Evolutionary conservation across 768 basidiomycete genomes (phyloP).

Genomic region (Psilocybe tampanensis): DNA sequence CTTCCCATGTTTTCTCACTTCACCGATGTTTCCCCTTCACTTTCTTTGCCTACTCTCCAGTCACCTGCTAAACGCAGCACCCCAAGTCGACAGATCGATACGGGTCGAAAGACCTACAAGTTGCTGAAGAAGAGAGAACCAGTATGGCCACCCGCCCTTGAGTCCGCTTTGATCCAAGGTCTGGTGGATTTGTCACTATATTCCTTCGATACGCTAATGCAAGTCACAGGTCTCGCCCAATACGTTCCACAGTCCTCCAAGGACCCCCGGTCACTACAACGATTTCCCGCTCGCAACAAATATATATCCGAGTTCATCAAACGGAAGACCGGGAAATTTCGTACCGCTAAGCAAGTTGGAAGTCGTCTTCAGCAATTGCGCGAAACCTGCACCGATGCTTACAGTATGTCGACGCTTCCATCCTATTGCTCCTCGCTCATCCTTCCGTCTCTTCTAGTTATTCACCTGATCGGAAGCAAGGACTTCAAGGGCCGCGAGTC

Average conservation of each 20-base stretch:
- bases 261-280: slow-evolving; percentile 53
- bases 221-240: slow-evolving; percentile 48
- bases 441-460: slow-evolving; percentile 7
- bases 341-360: slow-evolving; percentile 72
- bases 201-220: slow-evolving; percentile 2
- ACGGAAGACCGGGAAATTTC: slow-evolving; percentile 50
- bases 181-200: slow-evolving; percentile 1
- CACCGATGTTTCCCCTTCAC: background rate
- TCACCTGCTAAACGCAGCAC: background rate
- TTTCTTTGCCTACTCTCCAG: background rate
- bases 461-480: slow-evolving; percentile 18
- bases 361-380: slow-evolving; percentile 70
- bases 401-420: slow-evolving; percentile 43
- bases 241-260: slow-evolving; percentile 56
- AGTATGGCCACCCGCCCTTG: slow-evolving; percentile 66
- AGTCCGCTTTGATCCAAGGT: slow-evolving; percentile 67
- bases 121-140: slow-evolving; percentile 53
- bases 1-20: background rate
- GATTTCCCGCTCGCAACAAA: slow-evolving; percentile 69
- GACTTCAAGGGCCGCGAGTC: slow-evolving; percentile 5
- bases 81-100: slow-evolving; percentile 12
- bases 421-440: background rate
- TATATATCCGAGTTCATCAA: slow-evolving; percentile 68
- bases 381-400: slow-evolving; percentile 58
- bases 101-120: slow-evolving; percentile 61